These are phyloP conservation scores for Monosporascus sp. DNA, from an alignment of 2,329 filamentous ascomycete species.

Conservation along the genomic window DNA sequence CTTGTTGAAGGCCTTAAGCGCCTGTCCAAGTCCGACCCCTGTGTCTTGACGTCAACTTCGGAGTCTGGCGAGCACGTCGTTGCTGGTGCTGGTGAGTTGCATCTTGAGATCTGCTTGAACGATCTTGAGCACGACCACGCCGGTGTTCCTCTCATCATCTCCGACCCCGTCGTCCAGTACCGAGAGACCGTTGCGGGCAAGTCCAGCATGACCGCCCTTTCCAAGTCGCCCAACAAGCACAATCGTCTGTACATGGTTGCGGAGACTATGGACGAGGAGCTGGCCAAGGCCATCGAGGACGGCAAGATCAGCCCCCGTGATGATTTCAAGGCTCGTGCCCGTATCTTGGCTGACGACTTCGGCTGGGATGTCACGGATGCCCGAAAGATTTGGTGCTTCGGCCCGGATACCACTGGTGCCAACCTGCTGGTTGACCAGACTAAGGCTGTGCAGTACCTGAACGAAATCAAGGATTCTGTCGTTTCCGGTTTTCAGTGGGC, in stretches of 20 bases:
- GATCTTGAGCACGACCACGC: slow-evolving; percentile 99
- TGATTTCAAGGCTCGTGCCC: slow-evolving; percentile 97
- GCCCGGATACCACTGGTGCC: slow-evolving; percentile 93
- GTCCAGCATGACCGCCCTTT: slow-evolving; percentile 93
- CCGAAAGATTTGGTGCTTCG: slow-evolving; percentile 99
- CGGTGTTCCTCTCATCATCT: slow-evolving; percentile 94
- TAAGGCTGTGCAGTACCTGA: slow-evolving; percentile 99
- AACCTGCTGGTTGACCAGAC: slow-evolving; percentile 99
- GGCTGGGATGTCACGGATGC: slow-evolving; percentile 99
- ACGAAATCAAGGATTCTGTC: slow-evolving; percentile 99
- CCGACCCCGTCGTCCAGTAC: slow-evolving; percentile 97
- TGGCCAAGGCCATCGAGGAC: slow-evolving; percentile 80
- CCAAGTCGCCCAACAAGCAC: slow-evolving; percentile 99
- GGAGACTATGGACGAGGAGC: slow-evolving; percentile 85
- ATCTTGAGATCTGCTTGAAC: slow-evolving; percentile 99
- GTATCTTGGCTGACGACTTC: slow-evolving; percentile 91
- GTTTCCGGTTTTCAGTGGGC: slow-evolving; percentile 99
- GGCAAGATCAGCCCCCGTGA: slow-evolving; percentile 94
- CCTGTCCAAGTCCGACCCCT: slow-evolving; percentile 99
- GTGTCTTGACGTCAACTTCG: slow-evolving; percentile 84
- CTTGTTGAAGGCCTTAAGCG: slow-evolving; percentile 99
- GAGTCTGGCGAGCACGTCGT: slow-evolving; percentile 98
- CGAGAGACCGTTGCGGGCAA: slow-evolving; percentile 85
- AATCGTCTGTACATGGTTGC: slow-evolving; percentile 98
- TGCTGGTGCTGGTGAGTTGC: slow-evolving; percentile 97